Conservation (phyloP, 768 basidiomycete species). For the Strobilomyces dryophilus region DNA sequence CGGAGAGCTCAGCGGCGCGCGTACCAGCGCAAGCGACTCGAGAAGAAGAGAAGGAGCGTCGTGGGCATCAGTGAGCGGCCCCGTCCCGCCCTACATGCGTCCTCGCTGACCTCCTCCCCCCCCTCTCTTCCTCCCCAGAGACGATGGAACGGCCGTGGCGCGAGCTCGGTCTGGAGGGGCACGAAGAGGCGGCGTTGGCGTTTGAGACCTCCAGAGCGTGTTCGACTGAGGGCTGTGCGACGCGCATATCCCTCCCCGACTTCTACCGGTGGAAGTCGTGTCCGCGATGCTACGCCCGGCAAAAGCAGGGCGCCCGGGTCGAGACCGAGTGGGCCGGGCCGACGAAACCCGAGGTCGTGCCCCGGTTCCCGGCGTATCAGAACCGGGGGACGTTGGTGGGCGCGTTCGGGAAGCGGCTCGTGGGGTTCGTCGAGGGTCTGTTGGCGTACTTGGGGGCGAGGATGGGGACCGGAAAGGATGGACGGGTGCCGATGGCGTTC, state of each 20-base stretch:
- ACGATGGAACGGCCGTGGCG: no score
- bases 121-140: no score
- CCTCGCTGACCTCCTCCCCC: no score
- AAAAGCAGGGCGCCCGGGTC: slow-evolving; percentile 2
- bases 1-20: no score
- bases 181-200: background rate
- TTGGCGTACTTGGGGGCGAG: slow-evolving; percentile 21
- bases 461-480: background rate
- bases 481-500: slow-evolving; percentile 13
- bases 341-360: slow-evolving; percentile 2
- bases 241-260: slow-evolving; percentile 32
- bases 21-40: no score
- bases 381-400: slow-evolving; percentile 12
- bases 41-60: no score
- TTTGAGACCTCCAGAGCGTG: slow-evolving; percentile 37
- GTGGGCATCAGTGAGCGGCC: no score
- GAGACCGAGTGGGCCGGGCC: background rate
- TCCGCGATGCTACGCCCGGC: slow-evolving; percentile 29
- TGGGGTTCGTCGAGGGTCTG: slow-evolving; percentile 22
- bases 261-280: slow-evolving; percentile 35
- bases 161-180: no score
- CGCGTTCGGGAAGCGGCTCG: slow-evolving; percentile 15
- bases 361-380: slow-evolving; percentile 19
- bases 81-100: no score
- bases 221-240: slow-evolving; percentile 30